phyloP scores from a whole-genome alignment of 176 grass and related monocot genomes.

The Ananas comosus region DNA sequence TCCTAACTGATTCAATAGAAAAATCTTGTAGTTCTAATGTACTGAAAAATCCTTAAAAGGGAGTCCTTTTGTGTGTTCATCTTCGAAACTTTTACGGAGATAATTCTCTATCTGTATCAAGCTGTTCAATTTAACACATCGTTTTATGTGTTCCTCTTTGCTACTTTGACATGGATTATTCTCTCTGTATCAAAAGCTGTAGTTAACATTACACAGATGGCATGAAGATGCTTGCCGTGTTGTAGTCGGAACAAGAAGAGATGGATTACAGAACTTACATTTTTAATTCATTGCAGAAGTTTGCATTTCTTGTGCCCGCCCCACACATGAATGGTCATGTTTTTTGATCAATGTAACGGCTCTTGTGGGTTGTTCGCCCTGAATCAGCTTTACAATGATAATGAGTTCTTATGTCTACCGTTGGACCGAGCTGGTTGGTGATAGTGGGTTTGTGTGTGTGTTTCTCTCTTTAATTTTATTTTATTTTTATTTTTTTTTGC shows the following conservation, averaged over 20 bases:
- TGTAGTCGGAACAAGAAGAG: neutral
- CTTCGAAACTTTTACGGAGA: neutral
- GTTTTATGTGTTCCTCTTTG: no score
- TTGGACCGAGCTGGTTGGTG: no score
- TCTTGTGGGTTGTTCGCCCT: no score
- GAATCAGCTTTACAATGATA: no score
- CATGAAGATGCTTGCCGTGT: neutral
- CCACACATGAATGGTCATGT: neutral
- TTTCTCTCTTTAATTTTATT: no score
- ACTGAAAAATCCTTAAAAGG: neutral
- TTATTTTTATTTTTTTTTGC: no score
- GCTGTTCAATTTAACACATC: no score
- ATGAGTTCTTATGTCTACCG: no score
- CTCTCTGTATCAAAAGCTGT: neutral
- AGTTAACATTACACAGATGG: neutral
- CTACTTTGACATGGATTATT: neutral
- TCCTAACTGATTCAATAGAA: neutral
- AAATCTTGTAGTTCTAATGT: neutral
- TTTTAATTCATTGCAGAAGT: no score
- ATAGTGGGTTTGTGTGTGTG: no score
- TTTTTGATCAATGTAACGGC: no score
- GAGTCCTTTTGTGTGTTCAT: neutral
- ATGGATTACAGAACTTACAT: neutral
- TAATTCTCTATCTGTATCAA: no score
- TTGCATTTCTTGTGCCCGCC: neutral